Conservation (phyloP, 257 asterid genomes). For the Capsicum pubescens region DNA sequence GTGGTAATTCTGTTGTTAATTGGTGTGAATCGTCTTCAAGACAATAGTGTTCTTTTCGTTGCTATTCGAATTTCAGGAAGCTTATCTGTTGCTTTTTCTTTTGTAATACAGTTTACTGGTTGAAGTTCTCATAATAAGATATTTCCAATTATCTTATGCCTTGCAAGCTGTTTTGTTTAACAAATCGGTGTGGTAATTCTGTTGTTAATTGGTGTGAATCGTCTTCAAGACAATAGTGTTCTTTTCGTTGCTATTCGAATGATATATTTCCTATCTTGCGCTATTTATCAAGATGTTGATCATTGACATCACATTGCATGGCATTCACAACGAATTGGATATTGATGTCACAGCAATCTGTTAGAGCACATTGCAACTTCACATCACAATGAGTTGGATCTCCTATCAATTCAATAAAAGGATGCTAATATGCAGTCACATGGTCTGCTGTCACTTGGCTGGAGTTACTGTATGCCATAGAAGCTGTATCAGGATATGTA, state of each 20-base stretch:
- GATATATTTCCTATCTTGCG: background rate
- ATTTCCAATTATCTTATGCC: background rate
- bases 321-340: background rate
- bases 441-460: background rate
- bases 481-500: constrained; percentile 8
- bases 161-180: background rate
- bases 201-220: background rate
- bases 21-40: background rate
- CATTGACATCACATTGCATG: background rate
- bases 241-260: background rate
- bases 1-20: constrained; percentile 4
- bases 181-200: background rate
- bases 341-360: constrained; percentile 16
- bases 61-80: background rate
- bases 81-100: background rate
- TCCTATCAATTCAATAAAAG: background rate
- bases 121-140: background rate
- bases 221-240: background rate
- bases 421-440: background rate
- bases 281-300: constrained; percentile 1
- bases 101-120: background rate
- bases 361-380: background rate
- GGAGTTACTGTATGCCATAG: background rate
- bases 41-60: background rate
- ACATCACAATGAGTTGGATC: constrained; percentile 6